These are phyloP conservation scores for Lotmaria passim DNA, from an alignment of 208 protist genomes.

Conservation along the genomic window DNA sequence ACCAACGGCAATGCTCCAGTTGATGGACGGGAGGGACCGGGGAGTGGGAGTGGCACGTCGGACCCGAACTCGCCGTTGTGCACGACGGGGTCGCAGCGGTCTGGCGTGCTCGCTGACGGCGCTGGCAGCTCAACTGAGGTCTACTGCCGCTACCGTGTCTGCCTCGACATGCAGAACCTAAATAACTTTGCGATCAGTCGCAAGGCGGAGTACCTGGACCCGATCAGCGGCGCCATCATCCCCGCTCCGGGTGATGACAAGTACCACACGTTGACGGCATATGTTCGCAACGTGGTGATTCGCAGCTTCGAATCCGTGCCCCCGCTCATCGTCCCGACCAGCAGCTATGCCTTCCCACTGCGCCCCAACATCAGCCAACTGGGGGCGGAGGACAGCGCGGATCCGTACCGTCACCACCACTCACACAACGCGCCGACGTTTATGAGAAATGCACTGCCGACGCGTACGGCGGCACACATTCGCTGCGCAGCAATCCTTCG, in stretches of 20 bases:
- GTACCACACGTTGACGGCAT: constrained; percentile 41
- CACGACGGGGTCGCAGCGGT: not conserved
- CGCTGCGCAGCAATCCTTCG: constrained; percentile 43
- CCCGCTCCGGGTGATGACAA: constrained; percentile 50
- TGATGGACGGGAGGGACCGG: not conserved
- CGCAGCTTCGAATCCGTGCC: constrained; percentile 65
- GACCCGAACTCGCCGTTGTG: constrained; percentile 10
- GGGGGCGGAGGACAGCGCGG: constrained; percentile 23
- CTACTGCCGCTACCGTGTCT: constrained; percentile 62
- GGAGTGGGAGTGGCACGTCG: not conserved
- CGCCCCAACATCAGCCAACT: constrained; percentile 32
- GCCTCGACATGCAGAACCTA: constrained; percentile 53
- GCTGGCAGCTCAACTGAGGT: not conserved
- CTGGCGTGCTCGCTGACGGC: not conserved
- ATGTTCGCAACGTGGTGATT: constrained; percentile 53
- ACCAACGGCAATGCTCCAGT: not conserved
- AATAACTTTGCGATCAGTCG: constrained; percentile 59
- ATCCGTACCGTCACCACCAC: constrained; percentile 43
- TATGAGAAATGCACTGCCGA: constrained; percentile 35
- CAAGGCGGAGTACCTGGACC: constrained; percentile 77
- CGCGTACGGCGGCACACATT: constrained; percentile 25
- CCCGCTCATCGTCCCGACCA: constrained; percentile 46
- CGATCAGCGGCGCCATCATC: constrained; percentile 62
- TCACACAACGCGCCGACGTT: constrained; percentile 36
- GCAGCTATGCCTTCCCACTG: constrained; percentile 41